Evolutionary conservation across 2,329 filamentous ascomycete genomes (phyloP).

Genomic region (Ophiostoma sp.): DNA sequence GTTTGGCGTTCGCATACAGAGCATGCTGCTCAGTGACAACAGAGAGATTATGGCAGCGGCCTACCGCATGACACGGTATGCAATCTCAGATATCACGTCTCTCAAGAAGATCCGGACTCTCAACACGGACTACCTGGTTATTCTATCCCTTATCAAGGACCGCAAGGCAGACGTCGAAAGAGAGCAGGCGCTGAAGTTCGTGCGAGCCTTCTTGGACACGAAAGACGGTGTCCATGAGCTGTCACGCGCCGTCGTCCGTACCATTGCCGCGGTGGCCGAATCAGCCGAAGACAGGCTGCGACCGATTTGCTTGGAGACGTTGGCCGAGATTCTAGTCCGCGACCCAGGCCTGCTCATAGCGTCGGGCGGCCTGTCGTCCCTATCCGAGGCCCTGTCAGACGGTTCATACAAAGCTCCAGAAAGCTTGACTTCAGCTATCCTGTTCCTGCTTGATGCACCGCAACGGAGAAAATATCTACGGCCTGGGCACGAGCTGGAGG

Average conservation of each 20-base stretch:
- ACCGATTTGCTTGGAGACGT: slow-evolving; percentile 87
- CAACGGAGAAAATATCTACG: slow-evolving; percentile 77
- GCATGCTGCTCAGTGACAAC: slow-evolving; percentile 93
- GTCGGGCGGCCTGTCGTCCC: slow-evolving; percentile 77
- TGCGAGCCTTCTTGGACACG: slow-evolving; percentile 91
- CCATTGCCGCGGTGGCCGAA: slow-evolving; percentile 87
- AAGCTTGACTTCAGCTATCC: slow-evolving; percentile 80
- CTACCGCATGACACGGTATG: slow-evolving; percentile 89
- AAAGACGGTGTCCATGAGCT: slow-evolving; percentile 89
- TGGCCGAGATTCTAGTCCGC: slow-evolving; percentile 86
- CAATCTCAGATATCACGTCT: slow-evolving; percentile 88
- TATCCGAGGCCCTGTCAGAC: slow-evolving; percentile 91
- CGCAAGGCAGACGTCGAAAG: slow-evolving; percentile 95
- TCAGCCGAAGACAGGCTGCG: slow-evolving; percentile 81
- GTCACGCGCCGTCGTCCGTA: slow-evolving; percentile 81
- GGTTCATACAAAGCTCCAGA: slow-evolving; percentile 91
- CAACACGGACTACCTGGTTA: slow-evolving; percentile 90
- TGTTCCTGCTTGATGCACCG: slow-evolving; percentile 86
- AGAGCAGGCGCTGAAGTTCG: slow-evolving; percentile 95
- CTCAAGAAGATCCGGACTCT: slow-evolving; percentile 82
- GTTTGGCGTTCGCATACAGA: slow-evolving; percentile 90
- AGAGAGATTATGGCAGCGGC: slow-evolving; percentile 93
- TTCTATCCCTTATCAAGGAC: slow-evolving; percentile 90
- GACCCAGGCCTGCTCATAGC: slow-evolving; percentile 79
- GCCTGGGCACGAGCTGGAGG: slow-evolving; percentile 85